These are phyloP conservation scores for Lunasporangiospora selenospora DNA, from an alignment of 192 early-diverging fungal species.

Conservation along the genomic window DNA sequence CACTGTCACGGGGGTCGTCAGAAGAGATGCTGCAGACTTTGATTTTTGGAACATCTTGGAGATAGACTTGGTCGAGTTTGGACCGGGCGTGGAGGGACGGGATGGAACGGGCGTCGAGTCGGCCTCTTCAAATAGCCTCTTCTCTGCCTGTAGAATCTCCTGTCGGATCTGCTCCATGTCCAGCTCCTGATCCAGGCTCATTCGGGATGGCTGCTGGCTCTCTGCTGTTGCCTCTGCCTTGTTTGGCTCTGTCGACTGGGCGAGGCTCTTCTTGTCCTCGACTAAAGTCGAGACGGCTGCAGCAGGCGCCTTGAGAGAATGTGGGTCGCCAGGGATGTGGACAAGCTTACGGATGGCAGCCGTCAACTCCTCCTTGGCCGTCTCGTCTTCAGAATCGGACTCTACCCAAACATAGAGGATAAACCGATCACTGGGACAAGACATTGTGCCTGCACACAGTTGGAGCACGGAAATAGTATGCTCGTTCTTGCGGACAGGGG, in stretches of 20 bases:
- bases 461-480: conserved; percentile 52
- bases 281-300: background rate
- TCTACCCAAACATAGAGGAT: conserved; percentile 45
- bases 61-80: conserved; percentile 4
- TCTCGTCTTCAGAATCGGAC: conserved; percentile 1
- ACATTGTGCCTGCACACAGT: conserved; percentile 48
- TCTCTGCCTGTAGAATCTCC: conserved; percentile 35
- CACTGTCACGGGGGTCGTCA: conserved; percentile 2
- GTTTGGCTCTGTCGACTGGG: background rate
- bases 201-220: conserved; percentile 22
- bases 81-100: conserved; percentile 24
- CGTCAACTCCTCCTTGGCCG: conserved; percentile 34
- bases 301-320: conserved; percentile 30
- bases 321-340: conserved; percentile 39
- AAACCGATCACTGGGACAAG: conserved; percentile 53
- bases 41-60: conserved; percentile 36
- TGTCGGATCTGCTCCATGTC: conserved; percentile 42
- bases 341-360: conserved; percentile 45
- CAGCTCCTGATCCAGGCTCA: conserved; percentile 46
- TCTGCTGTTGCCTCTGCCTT: background rate
- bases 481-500: conserved; percentile 39
- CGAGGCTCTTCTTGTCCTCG: background rate
- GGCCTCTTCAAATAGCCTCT: conserved; percentile 34
- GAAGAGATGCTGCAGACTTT: conserved; percentile 8
- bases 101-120: conserved; percentile 22